A percentile compares a stretch with the other conserved stretches of the same genome.
These are phyloP conservation scores for Aaosphaeria arxii DNA, from an alignment of 2,329 filamentous ascomycete species.

Conservation along the genomic window DNA sequence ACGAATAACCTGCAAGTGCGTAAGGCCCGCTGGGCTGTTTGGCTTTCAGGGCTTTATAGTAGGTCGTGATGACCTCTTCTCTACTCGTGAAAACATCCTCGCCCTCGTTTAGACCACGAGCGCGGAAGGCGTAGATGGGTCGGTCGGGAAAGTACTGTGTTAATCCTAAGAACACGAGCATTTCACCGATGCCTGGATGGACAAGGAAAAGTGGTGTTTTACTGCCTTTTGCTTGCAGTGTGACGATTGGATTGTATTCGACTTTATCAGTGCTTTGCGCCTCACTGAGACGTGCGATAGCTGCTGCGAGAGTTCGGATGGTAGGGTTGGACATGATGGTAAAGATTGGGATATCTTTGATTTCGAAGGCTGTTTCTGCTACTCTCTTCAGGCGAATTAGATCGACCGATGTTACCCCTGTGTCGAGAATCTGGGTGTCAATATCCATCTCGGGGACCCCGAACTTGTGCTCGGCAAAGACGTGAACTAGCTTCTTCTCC, in stretches of 20 bases:
- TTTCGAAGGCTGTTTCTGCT: conserved; percentile 26
- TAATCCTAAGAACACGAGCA: conserved; percentile 39
- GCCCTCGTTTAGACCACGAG: conserved; percentile 42
- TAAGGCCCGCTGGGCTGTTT: conserved; percentile 51
- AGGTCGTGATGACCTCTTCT: conserved; percentile 40
- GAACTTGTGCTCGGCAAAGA: no score
- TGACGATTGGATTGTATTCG: conserved; percentile 13
- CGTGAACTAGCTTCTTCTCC: no score
- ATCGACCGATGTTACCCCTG: conserved; percentile 41
- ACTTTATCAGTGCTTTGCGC: not conserved
- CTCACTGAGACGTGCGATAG: not conserved
- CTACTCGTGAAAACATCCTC: conserved; percentile 40
- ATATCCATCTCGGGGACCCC: no score
- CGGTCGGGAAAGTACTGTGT: conserved; percentile 39
- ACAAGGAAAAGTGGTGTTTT: conserved; percentile 22
- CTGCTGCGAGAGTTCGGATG: conserved; percentile 19
- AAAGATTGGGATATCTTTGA: conserved; percentile 36
- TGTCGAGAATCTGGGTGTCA: conserved; percentile 16
- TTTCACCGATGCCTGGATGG: conserved; percentile 40
- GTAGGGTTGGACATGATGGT: conserved; percentile 36
- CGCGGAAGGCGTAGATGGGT: conserved; percentile 48
- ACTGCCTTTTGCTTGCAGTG: conserved; percentile 11
- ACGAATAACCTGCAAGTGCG: conserved; percentile 52
- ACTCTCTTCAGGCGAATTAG: conserved; percentile 40
- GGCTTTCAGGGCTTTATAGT: conserved; percentile 40